Conservation (phyloP, 2,329 filamentous ascomycete species). For the Xylariaceae sp. region DNA sequence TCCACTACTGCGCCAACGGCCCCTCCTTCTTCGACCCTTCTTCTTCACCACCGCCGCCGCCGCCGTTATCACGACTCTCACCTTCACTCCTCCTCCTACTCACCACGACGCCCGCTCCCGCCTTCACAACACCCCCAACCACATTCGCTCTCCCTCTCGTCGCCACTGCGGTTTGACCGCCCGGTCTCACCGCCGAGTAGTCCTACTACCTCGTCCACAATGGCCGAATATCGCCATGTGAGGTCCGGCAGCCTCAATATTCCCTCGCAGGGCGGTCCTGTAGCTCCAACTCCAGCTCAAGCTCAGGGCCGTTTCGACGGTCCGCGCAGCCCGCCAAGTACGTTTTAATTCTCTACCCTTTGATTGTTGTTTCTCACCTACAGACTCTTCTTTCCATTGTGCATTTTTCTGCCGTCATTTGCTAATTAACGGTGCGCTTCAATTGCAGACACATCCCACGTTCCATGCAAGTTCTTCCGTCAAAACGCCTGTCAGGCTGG, state of each 20-base stretch:
- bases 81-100: conserved; percentile 2
- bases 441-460: conserved; percentile 84
- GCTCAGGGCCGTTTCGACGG: conserved; percentile 59
- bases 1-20: conserved; percentile 27
- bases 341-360: conserved; percentile 41
- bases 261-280: conserved; percentile 48
- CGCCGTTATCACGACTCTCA: conserved; percentile 10
- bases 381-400: background rate
- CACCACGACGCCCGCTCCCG: background rate
- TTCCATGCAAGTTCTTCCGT: conserved; percentile 99
- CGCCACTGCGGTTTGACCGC: conserved; percentile 30
- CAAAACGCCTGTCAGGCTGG: conserved; percentile 96
- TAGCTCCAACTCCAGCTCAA: conserved; percentile 39
- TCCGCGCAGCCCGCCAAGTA: conserved; percentile 69
- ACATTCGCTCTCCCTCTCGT: conserved; percentile 9
- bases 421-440: conserved; percentile 15
- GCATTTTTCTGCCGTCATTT: background rate
- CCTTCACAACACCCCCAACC: conserved; percentile 1
- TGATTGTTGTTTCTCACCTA: background rate
- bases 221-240: conserved; percentile 63
- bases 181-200: conserved; percentile 21
- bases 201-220: conserved; percentile 30
- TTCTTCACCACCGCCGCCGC: conserved; percentile 29
- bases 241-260: conserved; percentile 65
- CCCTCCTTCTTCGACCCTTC: conserved; percentile 30